phyloP scores from a whole-genome alignment of 176 grass and related monocot species.

The Eragrostis curvula region DNA sequence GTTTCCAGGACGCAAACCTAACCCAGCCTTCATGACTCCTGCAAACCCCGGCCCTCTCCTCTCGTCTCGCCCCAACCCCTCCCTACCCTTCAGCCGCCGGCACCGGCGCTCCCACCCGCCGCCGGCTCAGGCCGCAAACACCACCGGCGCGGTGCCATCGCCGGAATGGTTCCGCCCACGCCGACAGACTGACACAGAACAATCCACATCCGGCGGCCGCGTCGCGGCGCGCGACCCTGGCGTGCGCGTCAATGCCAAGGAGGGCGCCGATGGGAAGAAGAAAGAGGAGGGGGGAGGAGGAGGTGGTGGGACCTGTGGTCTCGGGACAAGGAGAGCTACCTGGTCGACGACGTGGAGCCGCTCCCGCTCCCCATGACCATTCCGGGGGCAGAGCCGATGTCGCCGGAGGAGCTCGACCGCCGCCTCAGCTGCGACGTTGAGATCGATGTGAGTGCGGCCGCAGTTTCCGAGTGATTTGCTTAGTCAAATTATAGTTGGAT shows the following conservation, averaged over 20 bases:
- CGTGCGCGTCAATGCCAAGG: slow-evolving; percentile 82
- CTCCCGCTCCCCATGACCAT: slow-evolving; percentile 85
- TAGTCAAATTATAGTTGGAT: neutral
- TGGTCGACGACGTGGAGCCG: slow-evolving; percentile 71
- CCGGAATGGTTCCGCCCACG: slow-evolving; percentile 79
- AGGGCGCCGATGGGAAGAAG: slow-evolving; percentile 51
- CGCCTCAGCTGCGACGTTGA: slow-evolving; percentile 75
- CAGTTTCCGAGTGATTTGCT: neutral
- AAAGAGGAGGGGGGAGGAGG: slow-evolving; percentile 42
- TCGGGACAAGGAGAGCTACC: slow-evolving; percentile 88
- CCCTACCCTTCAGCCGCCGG: slow-evolving; percentile 11
- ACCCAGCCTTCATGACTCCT: slow-evolving; percentile 47
- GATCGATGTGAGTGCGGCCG: slow-evolving; percentile 57
- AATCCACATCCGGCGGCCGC: slow-evolving; percentile 44
- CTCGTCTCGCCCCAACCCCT: slow-evolving; percentile 36
- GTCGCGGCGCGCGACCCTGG: slow-evolving; percentile 65
- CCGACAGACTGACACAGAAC: slow-evolving; percentile 16
- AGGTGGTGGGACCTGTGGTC: slow-evolving; percentile 95
- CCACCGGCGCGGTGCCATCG: slow-evolving; percentile 58
- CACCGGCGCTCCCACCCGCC: too few species aligned
- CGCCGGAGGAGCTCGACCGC: slow-evolving; percentile 82
- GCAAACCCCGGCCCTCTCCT: slow-evolving; percentile 39
- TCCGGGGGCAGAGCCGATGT: slow-evolving; percentile 66
- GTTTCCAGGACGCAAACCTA: slow-evolving; percentile 25
- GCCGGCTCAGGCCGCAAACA: slow-evolving; percentile 45